Percentiles rank a stretch among this genome's conserved stretches.
phyloP scores from a whole-genome alignment of 768 basidiomycete species.

The Kwoniella bestiolae region DNA sequence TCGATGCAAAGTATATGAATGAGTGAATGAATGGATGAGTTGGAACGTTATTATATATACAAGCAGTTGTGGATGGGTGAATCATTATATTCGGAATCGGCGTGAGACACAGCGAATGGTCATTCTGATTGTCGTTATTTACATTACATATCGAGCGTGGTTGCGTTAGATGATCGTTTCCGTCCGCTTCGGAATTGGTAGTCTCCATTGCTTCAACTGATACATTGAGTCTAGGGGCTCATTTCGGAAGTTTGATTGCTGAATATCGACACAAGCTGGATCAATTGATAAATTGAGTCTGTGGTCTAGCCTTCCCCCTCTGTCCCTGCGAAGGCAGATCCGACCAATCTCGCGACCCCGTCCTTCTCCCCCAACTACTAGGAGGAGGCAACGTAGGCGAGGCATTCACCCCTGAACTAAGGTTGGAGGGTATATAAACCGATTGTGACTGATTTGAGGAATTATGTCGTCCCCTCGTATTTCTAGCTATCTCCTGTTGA shows the following conservation, averaged over 20 bases:
- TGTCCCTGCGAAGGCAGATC: background rate
- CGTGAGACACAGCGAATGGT: no score
- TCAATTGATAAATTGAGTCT: background rate
- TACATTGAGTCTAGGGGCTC: background rate
- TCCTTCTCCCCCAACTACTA: conserved; percentile 16
- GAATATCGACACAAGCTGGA: background rate
- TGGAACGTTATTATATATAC: no score
- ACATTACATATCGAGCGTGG: no score
- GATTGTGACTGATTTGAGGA: conserved; percentile 5
- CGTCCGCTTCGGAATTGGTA: no score
- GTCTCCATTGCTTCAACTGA: no score
- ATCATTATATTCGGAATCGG: no score
- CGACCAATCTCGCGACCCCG: conserved; percentile 13
- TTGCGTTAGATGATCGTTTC: no score
- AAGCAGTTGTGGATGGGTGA: no score
- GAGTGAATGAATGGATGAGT: no score
- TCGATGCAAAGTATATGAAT: no score
- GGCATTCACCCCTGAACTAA: background rate
- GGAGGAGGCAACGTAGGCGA: conserved; percentile 9
- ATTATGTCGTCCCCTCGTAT: background rate
- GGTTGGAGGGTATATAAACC: conserved; percentile 11
- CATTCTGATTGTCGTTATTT: no score
- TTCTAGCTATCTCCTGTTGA: background rate
- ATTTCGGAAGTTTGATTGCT: background rate
- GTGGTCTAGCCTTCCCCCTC: background rate